phyloP scores from a whole-genome alignment of 2,329 filamentous ascomycete species.

The Colletotrichum sp. region DNA sequence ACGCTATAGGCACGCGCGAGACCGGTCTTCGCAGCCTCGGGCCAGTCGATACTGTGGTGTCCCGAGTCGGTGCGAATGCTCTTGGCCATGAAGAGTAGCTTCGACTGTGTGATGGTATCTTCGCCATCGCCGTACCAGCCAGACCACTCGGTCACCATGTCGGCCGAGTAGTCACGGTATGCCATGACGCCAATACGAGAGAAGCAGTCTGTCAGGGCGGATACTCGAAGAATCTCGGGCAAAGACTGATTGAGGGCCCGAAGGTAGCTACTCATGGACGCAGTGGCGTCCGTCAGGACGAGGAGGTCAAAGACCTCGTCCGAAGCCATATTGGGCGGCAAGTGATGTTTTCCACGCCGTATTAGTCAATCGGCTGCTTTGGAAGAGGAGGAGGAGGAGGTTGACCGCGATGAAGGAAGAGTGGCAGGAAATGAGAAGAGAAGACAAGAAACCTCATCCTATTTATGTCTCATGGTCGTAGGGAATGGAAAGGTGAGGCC shows the following conservation, averaged over 20 bases:
- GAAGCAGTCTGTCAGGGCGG: conserved; percentile 53
- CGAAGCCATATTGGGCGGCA: not conserved
- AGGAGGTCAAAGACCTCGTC: conserved; percentile 45
- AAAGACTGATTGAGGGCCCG: conserved; percentile 47
- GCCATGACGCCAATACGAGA: conserved; percentile 53
- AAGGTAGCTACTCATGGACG: conserved; percentile 49
- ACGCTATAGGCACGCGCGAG: conserved; percentile 49
- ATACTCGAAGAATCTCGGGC: conserved; percentile 55
- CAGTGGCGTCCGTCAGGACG: conserved; percentile 50
- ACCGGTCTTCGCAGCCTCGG: conserved; percentile 54
- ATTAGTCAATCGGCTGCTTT: not conserved
- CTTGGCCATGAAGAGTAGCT: conserved; percentile 39
- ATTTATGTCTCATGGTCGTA: not conserved
- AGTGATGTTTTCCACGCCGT: not conserved
- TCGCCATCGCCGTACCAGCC: conserved; percentile 43
- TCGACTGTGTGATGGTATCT: conserved; percentile 30
- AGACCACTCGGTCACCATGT: conserved; percentile 46
- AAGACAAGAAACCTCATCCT: not conserved
- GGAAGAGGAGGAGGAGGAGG: not conserved
- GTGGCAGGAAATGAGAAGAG: not conserved
- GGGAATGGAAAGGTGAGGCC: not conserved
- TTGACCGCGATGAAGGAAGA: not conserved
- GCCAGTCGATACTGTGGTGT: conserved; percentile 38
- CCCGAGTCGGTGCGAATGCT: conserved; percentile 37
- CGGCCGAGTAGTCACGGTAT: conserved; percentile 51